Evolutionary conservation across 1,284 basidiomycete species (phyloP).

Genomic region (Pisolithus thermaeus): DNA sequence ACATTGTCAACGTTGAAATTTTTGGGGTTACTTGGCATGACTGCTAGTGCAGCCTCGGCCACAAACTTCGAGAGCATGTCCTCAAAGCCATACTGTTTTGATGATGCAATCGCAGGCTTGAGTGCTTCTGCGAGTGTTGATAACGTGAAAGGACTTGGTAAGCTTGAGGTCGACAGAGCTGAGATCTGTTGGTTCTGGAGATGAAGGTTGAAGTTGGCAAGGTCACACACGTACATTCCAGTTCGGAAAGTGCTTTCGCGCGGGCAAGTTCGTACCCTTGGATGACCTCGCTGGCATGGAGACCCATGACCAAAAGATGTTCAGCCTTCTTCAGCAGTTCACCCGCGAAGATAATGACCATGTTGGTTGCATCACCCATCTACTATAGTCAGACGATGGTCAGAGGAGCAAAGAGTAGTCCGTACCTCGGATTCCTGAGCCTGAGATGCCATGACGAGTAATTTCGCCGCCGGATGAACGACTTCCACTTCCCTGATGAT

Average conservation of each 20-base stretch:
- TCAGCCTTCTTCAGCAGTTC: slow-evolving; percentile 95
- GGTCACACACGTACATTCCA: slow-evolving; percentile 69
- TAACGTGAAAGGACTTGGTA: slow-evolving; percentile 77
- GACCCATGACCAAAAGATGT: slow-evolving; percentile 88
- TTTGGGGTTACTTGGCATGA: slow-evolving; percentile 86
- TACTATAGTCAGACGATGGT: slow-evolving; percentile 19
- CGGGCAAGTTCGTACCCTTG: slow-evolving; percentile 96
- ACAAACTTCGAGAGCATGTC: slow-evolving; percentile 80
- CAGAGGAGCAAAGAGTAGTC: slow-evolving; percentile 6
- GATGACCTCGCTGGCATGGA: slow-evolving; percentile 93
- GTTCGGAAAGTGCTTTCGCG: slow-evolving; percentile 78
- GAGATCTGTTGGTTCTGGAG: slow-evolving; percentile 8
- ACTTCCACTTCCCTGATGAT: slow-evolving; percentile 99
- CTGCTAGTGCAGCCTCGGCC: slow-evolving; percentile 85
- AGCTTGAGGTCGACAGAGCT: slow-evolving; percentile 61
- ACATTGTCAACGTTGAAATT: slow-evolving; percentile 98
- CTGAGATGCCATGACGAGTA: slow-evolving; percentile 96
- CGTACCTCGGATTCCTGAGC: slow-evolving; percentile 91
- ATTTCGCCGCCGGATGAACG: slow-evolving; percentile 95
- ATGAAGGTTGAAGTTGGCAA: slow-evolving; percentile 1
- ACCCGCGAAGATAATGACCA: slow-evolving; percentile 93
- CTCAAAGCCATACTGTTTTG: slow-evolving; percentile 96
- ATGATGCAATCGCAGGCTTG: slow-evolving; percentile 88
- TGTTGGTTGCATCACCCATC: slow-evolving; percentile 98
- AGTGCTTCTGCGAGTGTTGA: slow-evolving; percentile 78